phyloP scores from a whole-genome alignment of 2,329 filamentous ascomycete genomes.

The Grosmannia huntii region DNA sequence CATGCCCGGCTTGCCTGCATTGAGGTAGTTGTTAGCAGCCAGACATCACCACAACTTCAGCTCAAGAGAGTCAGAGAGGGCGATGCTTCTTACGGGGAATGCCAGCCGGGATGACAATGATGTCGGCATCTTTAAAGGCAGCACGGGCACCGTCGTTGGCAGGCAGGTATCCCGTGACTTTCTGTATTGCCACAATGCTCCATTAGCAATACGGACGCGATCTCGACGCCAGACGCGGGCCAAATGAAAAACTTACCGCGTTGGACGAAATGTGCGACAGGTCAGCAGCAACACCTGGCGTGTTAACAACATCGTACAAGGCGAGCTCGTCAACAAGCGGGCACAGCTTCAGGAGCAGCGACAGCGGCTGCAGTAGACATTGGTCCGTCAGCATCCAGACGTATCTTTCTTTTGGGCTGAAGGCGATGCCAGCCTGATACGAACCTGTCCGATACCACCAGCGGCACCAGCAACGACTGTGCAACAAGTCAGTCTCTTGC shows the following conservation, averaged over 20 bases:
- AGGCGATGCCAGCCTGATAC: constrained; percentile 10
- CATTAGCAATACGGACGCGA: background rate
- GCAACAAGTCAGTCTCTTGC: background rate
- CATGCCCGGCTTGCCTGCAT: constrained; percentile 92
- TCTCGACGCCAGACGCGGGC: background rate
- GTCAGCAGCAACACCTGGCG: constrained; percentile 88
- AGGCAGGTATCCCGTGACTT: constrained; percentile 79
- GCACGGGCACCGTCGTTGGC: constrained; percentile 73
- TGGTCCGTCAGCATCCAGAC: constrained; percentile 5
- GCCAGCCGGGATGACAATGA: constrained; percentile 93
- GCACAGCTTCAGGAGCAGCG: constrained; percentile 85
- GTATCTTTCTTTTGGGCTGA: background rate
- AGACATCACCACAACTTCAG: background rate
- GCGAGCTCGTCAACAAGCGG: constrained; percentile 83
- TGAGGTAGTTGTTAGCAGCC: background rate
- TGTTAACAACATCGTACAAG: constrained; percentile 99
- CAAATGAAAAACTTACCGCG: constrained; percentile 44
- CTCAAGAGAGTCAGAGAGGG: background rate
- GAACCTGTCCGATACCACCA: constrained; percentile 95
- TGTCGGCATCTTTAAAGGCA: constrained; percentile 84
- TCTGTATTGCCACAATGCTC: constrained; percentile 33
- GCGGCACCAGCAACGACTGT: constrained; percentile 83
- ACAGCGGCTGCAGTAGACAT: constrained; percentile 57
- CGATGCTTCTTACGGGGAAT: constrained; percentile 65
- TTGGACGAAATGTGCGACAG: constrained; percentile 92